A percentile compares a stretch with the other conserved stretches of the same genome.
Evolutionary conservation across 1,139 yeast species (phyloP).

Genomic region (Candida labiduridarum): DNA sequence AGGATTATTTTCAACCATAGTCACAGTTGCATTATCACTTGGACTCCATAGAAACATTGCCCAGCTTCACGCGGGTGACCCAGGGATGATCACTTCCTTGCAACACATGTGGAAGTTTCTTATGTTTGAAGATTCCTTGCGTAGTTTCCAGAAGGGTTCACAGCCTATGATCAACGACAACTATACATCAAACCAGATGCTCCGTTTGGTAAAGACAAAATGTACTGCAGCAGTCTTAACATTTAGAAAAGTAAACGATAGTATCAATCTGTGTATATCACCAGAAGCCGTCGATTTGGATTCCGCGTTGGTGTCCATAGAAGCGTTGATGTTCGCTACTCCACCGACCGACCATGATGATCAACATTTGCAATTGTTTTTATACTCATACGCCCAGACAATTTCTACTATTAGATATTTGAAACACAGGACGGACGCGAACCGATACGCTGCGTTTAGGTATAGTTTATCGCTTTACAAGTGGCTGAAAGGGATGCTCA

Average conservation of each 20-base stretch:
- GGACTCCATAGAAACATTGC: conserved; percentile 1
- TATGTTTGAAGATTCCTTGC: conserved; percentile 3
- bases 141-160: conserved; percentile 7
- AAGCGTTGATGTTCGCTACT: not conserved
- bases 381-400: not conserved
- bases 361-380: not conserved
- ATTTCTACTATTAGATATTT: not conserved
- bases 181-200: not conserved
- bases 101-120: conserved; percentile 4
- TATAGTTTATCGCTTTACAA: conserved; percentile 1
- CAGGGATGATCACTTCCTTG: not conserved
- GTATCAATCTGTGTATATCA: conserved; percentile 3
- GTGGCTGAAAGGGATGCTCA: not conserved
- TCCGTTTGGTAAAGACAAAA: not conserved
- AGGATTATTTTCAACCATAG: conserved; percentile 1
- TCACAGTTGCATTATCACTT: not conserved
- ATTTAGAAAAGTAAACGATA: conserved; percentile 3
- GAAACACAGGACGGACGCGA: not conserved
- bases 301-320: not conserved
- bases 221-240: not conserved
- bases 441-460: not conserved
- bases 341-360: not conserved
- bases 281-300: not conserved
- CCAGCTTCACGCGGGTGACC: not conserved
- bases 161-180: conserved; percentile 5